Base-by-base conservation (phyloP, 352 stramenopile species). In the Phytophthora niederhauseri region DNA sequence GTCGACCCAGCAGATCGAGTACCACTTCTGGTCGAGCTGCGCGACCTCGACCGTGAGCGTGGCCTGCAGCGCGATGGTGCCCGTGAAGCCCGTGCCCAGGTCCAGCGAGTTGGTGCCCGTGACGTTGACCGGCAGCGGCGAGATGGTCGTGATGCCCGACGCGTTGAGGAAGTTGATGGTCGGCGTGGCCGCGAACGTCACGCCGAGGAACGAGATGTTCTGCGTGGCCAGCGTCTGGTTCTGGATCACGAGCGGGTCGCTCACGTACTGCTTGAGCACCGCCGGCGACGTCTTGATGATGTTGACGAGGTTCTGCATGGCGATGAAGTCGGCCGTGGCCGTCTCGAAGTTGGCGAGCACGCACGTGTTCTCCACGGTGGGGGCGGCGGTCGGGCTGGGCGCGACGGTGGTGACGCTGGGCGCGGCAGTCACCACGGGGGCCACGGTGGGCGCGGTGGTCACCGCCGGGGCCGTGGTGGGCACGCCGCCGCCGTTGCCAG, bases 1-100 rank as follows among this genome's bases (percentile, higher is more conserved):
- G 69, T 87, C 69, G 51, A 80, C 78, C 76, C 78, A 88, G 78
- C 81, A 89, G 53, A 90, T 70, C 58, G 85, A 73, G 63, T 80
- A 90, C 81, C 83, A 91, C 60, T 83, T 81, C 63, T 85, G 73
- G 68, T 90, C 60, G 28, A 78, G 72, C 76, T 87, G 80, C 57
- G 76, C 70, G 59, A 90, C 79, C 57, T 83, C 68, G 41, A 91
- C 58, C 24, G 60, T 68, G 28, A 91, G 20, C 30, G 68, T 80
- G 43, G 61, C 77, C 52, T 77, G 50, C 15, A 86, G 24, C 19
- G 76, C 54, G 31, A 90, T 56, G 14, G 59, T 73, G 31, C 73
- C 80, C 2, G 70, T 78, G 53, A 90, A 89, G 64, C 70, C 61
- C 34, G 74, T 77, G 41, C 81, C 81, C 36, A 89, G 45, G 26